Percentiles rank a stretch among this genome's conserved stretches.
phyloP scores from a whole-genome alignment of 352 stramenopile genomes.

The Pythium folliculosum region DNA sequence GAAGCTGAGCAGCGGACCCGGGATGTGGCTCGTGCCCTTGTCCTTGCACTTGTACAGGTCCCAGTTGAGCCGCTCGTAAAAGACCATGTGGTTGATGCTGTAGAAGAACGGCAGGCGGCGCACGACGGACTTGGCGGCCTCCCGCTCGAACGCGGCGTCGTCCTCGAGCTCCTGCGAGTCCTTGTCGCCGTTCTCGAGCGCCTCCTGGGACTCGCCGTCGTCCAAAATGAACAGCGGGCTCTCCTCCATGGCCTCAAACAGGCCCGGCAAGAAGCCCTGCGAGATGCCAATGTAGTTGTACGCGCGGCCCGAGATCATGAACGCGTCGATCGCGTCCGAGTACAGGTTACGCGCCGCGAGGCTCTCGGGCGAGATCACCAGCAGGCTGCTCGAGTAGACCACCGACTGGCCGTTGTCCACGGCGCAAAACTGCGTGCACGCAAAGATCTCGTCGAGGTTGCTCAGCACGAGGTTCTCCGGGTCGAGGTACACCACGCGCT shows the following conservation, averaged over 20 bases:
- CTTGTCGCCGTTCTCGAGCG: constrained; percentile 29
- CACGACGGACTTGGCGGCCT: constrained; percentile 51
- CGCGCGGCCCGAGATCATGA: constrained; percentile 79
- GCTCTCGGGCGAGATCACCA: constrained; percentile 77
- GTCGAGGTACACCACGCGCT: constrained; percentile 78
- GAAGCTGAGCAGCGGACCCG: constrained; percentile 71
- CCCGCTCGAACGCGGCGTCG: constrained; percentile 28
- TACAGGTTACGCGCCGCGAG: constrained; percentile 71
- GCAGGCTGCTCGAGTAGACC: constrained; percentile 79
- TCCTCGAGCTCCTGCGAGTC: constrained; percentile 27
- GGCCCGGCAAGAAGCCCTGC: constrained; percentile 74
- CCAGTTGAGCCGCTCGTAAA: constrained; percentile 88
- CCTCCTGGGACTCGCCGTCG: constrained; percentile 34
- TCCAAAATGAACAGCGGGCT: constrained; percentile 72
- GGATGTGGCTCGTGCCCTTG: constrained; percentile 51
- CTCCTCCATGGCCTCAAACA: constrained; percentile 84
- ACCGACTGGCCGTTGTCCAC: constrained; percentile 83
- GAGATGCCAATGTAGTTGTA: constrained; percentile 87
- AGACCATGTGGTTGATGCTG: constrained; percentile 89
- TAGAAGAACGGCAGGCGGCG: constrained; percentile 82
- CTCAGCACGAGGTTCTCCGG: constrained; percentile 78
- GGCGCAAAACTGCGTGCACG: constrained; percentile 74
- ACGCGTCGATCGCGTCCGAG: constrained; percentile 80
- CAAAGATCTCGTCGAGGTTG: constrained; percentile 85
- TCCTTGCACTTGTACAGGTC: constrained; percentile 87